Percentiles rank a stretch among this genome's conserved stretches.
Conservation (phyloP, 75 land plant genomes). For the Pinus albicaulis region DNA sequence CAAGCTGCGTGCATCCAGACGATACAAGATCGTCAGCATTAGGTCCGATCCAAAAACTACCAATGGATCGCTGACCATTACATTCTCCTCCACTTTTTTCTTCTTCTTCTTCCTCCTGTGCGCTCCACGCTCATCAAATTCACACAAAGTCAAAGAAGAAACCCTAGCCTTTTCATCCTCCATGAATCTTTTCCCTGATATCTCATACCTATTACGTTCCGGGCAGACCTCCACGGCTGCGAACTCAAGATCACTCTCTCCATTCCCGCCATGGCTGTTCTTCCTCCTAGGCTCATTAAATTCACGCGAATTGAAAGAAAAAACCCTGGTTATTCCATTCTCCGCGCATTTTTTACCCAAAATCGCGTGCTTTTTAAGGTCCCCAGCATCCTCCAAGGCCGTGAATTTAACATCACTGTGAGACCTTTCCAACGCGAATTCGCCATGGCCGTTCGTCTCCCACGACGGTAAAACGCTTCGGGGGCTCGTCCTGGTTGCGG, state of each 20-base stretch:
- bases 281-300: neutral
- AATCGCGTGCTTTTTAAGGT: neutral
- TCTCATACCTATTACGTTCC: neutral
- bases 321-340: neutral
- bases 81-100: neutral
- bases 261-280: neutral
- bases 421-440: neutral
- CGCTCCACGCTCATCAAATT: neutral
- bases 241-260: neutral
- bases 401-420: neutral
- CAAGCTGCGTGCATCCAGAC: constrained; percentile 75
- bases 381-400: too few relatives aligned
- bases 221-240: neutral
- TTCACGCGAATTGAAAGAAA: too few relatives aligned
- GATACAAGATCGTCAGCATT: constrained; percentile 30
- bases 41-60: constrained; percentile 47
- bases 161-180: neutral
- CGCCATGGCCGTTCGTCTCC: neutral
- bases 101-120: neutral
- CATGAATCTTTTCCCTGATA: neutral
- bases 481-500: neutral
- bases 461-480: constrained; percentile 4
- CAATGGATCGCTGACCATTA: constrained; percentile 35
- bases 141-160: neutral
- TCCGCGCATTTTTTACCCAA: neutral